These are phyloP conservation scores for Cercospora beticola DNA, from an alignment of 2,329 filamentous ascomycete genomes.

Conservation along the genomic window DNA sequence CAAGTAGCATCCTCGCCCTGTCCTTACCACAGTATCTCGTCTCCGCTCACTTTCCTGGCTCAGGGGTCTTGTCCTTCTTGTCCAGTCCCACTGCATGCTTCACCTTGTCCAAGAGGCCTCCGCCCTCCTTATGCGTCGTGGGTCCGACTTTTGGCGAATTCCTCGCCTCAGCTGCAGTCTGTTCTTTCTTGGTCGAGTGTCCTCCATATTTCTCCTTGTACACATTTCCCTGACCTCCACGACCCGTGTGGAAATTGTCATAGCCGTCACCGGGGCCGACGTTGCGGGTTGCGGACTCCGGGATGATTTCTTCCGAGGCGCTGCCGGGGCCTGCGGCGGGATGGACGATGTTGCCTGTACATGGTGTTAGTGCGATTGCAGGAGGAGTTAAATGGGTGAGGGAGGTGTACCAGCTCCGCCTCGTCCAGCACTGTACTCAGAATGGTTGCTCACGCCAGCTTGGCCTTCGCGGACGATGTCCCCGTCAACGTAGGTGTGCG, in stretches of 20 bases:
- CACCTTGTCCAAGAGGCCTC: constrained; percentile 45
- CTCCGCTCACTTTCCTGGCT: constrained; percentile 3
- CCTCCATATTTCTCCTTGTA: constrained; percentile 51
- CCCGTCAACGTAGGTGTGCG: constrained; percentile 47
- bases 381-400: constrained; percentile 36
- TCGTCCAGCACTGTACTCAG: constrained; percentile 42
- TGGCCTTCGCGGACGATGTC: constrained; percentile 49
- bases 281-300: constrained; percentile 43
- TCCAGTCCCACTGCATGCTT: constrained; percentile 41
- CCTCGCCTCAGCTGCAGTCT: constrained; percentile 20
- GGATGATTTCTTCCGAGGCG: constrained; percentile 44
- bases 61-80: constrained; percentile 29
- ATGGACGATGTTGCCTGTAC: constrained; percentile 20
- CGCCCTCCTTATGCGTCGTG: constrained; percentile 19
- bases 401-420: constrained; percentile 43
- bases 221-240: constrained; percentile 50
- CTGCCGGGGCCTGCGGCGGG: constrained; percentile 6
- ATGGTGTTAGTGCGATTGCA: constrained; percentile 27
- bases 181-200: constrained; percentile 41
- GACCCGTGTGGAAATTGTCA: constrained; percentile 51
- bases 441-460: constrained; percentile 39
- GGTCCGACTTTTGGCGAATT: constrained; percentile 1
- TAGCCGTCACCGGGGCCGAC: constrained; percentile 31
- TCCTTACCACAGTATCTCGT: not conserved
- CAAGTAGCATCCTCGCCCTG: not conserved